Conservation (phyloP, 805 yeast genomes). For the Zygoascus bituminiphila region DNA sequence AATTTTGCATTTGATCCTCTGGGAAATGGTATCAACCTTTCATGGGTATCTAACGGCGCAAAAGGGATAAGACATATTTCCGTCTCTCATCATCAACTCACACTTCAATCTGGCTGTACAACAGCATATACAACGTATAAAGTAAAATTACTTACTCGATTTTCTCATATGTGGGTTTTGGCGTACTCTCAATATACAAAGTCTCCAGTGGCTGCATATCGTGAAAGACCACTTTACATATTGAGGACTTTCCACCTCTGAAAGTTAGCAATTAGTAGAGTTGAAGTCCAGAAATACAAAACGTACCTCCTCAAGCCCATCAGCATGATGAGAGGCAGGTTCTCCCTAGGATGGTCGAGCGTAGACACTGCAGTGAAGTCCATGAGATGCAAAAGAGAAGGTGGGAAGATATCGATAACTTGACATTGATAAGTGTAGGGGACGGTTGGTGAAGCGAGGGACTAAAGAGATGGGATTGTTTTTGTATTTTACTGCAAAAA, state of each 20-base stretch:
- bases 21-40: no score
- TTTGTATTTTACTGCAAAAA: no score
- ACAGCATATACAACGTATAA: no score
- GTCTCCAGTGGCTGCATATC: constrained; percentile 95
- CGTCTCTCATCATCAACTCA: no score
- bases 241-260: constrained; percentile 77
- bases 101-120: no score
- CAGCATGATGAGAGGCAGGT: constrained; percentile 62
- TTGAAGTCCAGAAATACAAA: background rate
- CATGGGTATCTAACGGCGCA: no score
- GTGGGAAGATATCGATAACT: background rate
- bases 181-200: constrained; percentile 78
- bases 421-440: background rate
- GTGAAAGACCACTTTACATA: constrained; percentile 91
- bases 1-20: no score
- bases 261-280: background rate
- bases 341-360: background rate
- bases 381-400: background rate
- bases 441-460: no score
- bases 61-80: no score
- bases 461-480: no score
- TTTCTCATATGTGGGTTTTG: constrained; percentile 79
- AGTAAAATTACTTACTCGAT: constrained; percentile 44
- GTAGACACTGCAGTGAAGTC: background rate
- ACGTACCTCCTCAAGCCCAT: constrained; percentile 74